phyloP scores from a whole-genome alignment of 441 rosid species.

The Bruguiera hainesii region DNA sequence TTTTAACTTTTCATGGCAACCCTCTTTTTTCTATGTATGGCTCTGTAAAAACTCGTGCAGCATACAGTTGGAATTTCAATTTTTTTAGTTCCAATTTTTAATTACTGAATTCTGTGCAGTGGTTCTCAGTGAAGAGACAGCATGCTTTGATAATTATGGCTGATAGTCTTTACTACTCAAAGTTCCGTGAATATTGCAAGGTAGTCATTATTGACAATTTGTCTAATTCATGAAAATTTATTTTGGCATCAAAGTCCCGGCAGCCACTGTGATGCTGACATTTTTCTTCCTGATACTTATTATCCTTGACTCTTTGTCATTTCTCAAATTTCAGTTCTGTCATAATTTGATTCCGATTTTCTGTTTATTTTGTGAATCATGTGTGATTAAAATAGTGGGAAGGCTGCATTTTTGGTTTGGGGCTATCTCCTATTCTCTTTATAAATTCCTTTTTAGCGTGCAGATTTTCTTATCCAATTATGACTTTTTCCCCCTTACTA shows the following conservation, averaged over 20 bases:
- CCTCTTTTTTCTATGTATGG: background rate
- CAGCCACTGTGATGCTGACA: background rate
- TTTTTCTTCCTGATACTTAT: background rate
- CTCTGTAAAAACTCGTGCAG: background rate
- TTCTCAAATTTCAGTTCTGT: background rate
- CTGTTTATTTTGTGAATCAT: background rate
- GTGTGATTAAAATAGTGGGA: too few species aligned
- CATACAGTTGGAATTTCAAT: background rate
- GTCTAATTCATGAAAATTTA: background rate
- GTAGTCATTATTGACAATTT: constrained; percentile 24
- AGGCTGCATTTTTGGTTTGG: too few species aligned
- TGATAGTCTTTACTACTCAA: constrained; percentile 82
- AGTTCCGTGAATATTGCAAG: constrained; percentile 85
- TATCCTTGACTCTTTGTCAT: background rate
- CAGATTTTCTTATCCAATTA: too few species aligned
- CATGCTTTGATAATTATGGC: constrained; percentile 90
- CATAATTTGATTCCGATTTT: background rate
- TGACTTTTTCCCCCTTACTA: too few species aligned
- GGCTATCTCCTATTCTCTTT: too few species aligned
- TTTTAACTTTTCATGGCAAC: background rate
- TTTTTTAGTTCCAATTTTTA: constrained; percentile 6
- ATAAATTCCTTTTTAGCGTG: too few species aligned
- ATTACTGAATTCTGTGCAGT: constrained; percentile 48
- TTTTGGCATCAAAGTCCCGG: background rate
- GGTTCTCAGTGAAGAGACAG: constrained; percentile 98